Conservation (phyloP, 73 alveolate genomes). For the Halteria grandinella region DNA sequence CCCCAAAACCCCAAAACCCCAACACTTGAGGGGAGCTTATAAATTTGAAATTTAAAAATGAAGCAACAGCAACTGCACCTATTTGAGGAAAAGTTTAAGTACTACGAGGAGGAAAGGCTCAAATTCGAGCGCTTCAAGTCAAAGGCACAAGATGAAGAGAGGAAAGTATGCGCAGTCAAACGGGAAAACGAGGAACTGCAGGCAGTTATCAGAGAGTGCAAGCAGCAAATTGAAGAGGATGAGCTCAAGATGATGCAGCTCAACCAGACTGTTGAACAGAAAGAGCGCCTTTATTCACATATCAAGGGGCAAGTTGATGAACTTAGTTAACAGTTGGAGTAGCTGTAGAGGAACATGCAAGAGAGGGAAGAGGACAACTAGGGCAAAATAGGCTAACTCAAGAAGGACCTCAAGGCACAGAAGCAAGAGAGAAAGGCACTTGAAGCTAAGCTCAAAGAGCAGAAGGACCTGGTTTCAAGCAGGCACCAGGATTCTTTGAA, state of each 20-base stretch:
- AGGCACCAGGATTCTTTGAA: slow-evolving; percentile 12
- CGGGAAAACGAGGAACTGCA: slow-evolving; percentile 19
- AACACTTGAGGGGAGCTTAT: too few species aligned
- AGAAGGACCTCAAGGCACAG: slow-evolving; percentile 22
- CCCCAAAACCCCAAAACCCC: too few species aligned
- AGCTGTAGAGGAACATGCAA: slow-evolving; percentile 20
- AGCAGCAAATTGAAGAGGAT: slow-evolving; percentile 14
- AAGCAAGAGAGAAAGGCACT: slow-evolving; percentile 14
- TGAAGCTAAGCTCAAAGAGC: slow-evolving; percentile 17
- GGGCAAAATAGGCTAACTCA: slow-evolving; percentile 1
- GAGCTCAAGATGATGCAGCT: neutral
- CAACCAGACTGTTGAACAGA: neutral
- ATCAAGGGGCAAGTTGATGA: slow-evolving; percentile 23
- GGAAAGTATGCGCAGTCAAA: neutral
- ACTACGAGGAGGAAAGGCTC: slow-evolving; percentile 23
- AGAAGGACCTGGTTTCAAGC: neutral
- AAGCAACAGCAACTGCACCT: slow-evolving; percentile 17
- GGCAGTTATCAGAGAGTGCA: neutral
- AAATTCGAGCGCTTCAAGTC: slow-evolving; percentile 7
- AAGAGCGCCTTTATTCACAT: slow-evolving; percentile 3
- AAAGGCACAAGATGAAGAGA: slow-evolving; percentile 15
- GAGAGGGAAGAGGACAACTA: slow-evolving; percentile 30
- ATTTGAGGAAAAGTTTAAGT: slow-evolving; percentile 33
- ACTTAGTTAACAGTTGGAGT: slow-evolving; percentile 5
- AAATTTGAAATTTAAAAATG: slow-evolving; percentile 9